These are phyloP conservation scores for Botrytis porri DNA, from an alignment of 2,329 filamentous ascomycete genomes.

Conservation along the genomic window DNA sequence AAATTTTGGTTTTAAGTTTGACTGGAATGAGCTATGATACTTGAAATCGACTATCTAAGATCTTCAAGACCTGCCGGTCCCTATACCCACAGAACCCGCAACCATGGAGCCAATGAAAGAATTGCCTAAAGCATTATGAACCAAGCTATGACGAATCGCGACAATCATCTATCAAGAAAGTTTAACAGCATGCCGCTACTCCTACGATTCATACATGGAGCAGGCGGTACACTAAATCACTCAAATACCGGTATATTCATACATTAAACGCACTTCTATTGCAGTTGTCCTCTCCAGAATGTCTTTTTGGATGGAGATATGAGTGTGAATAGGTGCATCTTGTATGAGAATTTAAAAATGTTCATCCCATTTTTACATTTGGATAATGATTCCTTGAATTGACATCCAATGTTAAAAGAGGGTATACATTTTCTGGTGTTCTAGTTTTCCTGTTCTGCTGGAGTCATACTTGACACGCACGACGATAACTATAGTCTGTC, in stretches of 20 bases:
- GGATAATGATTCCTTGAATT: background rate
- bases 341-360: fast-evolving
- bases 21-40: background rate
- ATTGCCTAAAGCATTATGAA: background rate
- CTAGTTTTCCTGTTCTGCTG: background rate
- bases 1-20: background rate
- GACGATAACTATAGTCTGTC: background rate
- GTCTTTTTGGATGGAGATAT: background rate
- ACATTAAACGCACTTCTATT: background rate
- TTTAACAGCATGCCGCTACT: background rate
- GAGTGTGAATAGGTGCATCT: too few relatives aligned
- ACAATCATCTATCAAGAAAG: background rate
- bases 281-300: background rate
- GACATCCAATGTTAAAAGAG: background rate
- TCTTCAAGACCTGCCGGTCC: background rate
- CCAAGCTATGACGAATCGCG: background rate
- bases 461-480: background rate
- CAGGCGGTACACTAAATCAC: too few relatives aligned
- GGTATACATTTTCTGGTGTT: background rate
- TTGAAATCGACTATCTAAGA: background rate
- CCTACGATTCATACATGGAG: background rate
- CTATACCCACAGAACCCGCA: background rate
- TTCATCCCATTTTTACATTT: background rate
- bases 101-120: background rate
- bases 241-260: background rate